Base-by-base conservation (phyloP, 2,329 filamentous ascomycete species). In the Apiospora kogelbergensis region DNA sequence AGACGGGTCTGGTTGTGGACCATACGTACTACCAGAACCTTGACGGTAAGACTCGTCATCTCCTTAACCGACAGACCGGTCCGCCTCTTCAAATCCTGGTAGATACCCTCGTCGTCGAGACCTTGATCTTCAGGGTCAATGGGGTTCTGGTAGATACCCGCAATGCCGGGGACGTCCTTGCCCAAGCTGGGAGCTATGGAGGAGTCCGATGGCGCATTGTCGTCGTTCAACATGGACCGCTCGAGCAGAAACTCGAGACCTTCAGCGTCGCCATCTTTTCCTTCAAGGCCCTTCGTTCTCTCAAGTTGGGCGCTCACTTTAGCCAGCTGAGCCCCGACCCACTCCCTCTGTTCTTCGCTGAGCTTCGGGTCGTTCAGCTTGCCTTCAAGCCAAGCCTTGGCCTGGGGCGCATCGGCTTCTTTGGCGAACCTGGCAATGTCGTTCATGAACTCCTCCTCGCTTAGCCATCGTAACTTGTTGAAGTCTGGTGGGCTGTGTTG, bases 1-100 rank as follows among this genome's bases (percentile, higher is more conserved):
- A 99, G 89, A 84, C 95, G 93, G 26, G 96, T 98, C 86, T 98
- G 95, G 82, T 99, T 98, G 73, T 89, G 85, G 70, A 99, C 96
- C 48, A 82, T 81, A 76, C 95, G 93, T 5, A 78, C 77, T 63
- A 97, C 92, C 63, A 99, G 82, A 64, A 87, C 85, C 86, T 97
- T 97, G 72, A 88, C 83, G 69, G 88, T 84, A 70, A 97, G 78
- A 6, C 77, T 73, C 63, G 85, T 72, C 73, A 91, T 85, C 30
- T 90, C 81, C 66, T 76, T 73, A 68, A 90, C 81, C 22, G 74
- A 82, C 79, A 90, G 78, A 73, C 88, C 87, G 65, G 87, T 89
- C 71, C 84, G 79, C 72, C 81, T 82, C 81, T 88, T 88, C 74
- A 88, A 79, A 70, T 85, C 81, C 74, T 84, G 80, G 78, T 82